These are phyloP conservation scores for Cladosporium sphaerospermum DNA, from an alignment of 2,329 filamentous ascomycete genomes.

Conservation along the genomic window DNA sequence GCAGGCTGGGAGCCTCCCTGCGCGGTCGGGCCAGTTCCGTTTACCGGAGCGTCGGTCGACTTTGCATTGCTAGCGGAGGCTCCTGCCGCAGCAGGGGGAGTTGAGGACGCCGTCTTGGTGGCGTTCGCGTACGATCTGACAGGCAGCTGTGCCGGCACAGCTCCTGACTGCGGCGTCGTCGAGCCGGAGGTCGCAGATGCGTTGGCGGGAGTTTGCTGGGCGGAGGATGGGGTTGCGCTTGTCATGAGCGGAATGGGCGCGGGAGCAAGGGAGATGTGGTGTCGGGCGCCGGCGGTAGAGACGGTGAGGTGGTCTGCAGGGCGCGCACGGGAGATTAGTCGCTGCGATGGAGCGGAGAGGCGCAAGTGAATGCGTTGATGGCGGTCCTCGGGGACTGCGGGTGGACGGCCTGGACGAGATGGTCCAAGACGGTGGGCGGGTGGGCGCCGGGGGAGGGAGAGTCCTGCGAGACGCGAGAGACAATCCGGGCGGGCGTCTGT, in stretches of 20 bases:
- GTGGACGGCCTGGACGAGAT: neutral
- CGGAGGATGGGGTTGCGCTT: slow-evolving; percentile 51
- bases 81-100: slow-evolving; percentile 49
- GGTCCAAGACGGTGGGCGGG: slow-evolving; percentile 10
- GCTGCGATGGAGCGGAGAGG: slow-evolving; percentile 11
- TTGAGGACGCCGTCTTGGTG: slow-evolving; percentile 48
- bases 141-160: slow-evolving; percentile 51
- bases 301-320: slow-evolving; percentile 9
- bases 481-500: slow-evolving; percentile 13
- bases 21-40: slow-evolving; percentile 58
- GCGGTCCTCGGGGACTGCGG: slow-evolving; percentile 9
- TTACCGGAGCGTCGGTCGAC: slow-evolving; percentile 67
- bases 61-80: slow-evolving; percentile 50
- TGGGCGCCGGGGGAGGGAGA: slow-evolving; percentile 13
- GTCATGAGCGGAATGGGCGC: slow-evolving; percentile 38
- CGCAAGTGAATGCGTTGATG: slow-evolving; percentile 17
- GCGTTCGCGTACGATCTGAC: slow-evolving; percentile 57
- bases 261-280: slow-evolving; percentile 13
- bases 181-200: slow-evolving; percentile 45
- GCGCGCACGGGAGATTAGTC: neutral
- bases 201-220: slow-evolving; percentile 39
- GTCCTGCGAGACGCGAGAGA: slow-evolving; percentile 16
- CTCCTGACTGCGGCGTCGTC: slow-evolving; percentile 43
- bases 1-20: slow-evolving; percentile 33
- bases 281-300: slow-evolving; percentile 6